These are phyloP conservation scores for Spathaspora sp. DNA, from an alignment of 1,139 yeast genomes.

Conservation along the genomic window DNA sequence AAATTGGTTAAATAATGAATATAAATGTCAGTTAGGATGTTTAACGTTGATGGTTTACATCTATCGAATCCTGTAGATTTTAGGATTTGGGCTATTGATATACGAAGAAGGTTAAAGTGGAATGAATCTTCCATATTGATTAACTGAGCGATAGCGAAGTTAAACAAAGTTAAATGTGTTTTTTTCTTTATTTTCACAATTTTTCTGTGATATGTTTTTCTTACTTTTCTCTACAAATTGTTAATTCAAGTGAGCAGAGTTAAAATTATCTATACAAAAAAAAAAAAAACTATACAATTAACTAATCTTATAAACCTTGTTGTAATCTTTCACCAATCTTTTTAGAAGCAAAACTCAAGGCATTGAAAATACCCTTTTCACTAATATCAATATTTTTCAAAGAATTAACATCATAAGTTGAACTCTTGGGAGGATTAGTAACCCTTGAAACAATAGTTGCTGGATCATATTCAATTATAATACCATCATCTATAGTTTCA, in stretches of 20 bases:
- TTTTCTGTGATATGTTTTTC: background rate
- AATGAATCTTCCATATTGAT: slow-evolving; percentile 37
- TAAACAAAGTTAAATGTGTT: background rate
- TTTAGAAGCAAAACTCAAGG: slow-evolving; percentile 87
- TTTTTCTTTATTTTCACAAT: background rate
- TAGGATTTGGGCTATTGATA: slow-evolving; percentile 65
- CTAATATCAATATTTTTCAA: slow-evolving; percentile 72
- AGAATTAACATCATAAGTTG: slow-evolving; percentile 37
- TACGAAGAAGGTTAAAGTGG: slow-evolving; percentile 58
- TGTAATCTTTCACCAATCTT: slow-evolving; percentile 84
- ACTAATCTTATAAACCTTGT: slow-evolving; percentile 49
- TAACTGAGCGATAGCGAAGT: background rate
- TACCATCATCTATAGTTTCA: slow-evolving; percentile 90
- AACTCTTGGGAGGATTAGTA: slow-evolving; percentile 65
- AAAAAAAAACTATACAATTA: background rate
- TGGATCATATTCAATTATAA: slow-evolving; percentile 87
- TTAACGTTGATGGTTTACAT: slow-evolving; percentile 61
- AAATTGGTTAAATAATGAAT: slow-evolving; percentile 53
- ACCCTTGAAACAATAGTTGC: slow-evolving; percentile 86
- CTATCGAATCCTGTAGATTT: slow-evolving; percentile 74
- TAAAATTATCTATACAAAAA: background rate
- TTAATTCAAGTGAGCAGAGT: background rate
- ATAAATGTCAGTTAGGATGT: slow-evolving; percentile 62
- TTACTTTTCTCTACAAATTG: too few species aligned
- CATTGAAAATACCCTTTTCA: slow-evolving; percentile 85